phyloP scores from a whole-genome alignment of 306 rosid genomes.

The Geum urbanum region DNA sequence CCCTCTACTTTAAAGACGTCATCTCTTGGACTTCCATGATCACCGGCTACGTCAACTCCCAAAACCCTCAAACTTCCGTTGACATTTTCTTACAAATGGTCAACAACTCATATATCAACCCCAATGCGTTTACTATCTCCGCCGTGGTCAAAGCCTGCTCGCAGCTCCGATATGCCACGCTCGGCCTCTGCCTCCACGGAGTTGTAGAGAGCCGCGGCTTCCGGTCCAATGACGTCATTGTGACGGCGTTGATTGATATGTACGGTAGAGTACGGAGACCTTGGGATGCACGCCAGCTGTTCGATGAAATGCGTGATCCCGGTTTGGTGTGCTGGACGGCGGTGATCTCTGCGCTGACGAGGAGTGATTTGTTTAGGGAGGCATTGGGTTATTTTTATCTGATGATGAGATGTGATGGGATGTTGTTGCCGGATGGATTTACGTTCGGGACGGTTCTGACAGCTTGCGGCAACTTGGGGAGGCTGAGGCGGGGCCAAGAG shows the following conservation, averaged over 20 bases:
- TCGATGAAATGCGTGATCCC: constrained; percentile 58
- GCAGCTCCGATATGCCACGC: constrained; percentile 31
- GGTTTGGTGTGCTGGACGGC: constrained; percentile 74
- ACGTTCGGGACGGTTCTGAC: constrained; percentile 65
- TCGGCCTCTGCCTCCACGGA: constrained; percentile 57
- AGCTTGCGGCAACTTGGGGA: constrained; percentile 68
- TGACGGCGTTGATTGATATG: constrained; percentile 64
- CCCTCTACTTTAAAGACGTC: constrained; percentile 55
- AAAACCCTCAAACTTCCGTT: constrained; percentile 37
- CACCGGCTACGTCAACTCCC: constrained; percentile 50
- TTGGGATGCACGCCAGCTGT: constrained; percentile 47
- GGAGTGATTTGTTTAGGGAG: constrained; percentile 58
- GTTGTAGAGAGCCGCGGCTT: constrained; percentile 53
- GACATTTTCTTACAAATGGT: constrained; percentile 51
- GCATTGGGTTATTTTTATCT: constrained; percentile 48
- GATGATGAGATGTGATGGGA: constrained; percentile 43
- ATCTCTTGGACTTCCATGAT: constrained; percentile 83
- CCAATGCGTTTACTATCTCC: constrained; percentile 72
- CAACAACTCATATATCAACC: constrained; percentile 34
- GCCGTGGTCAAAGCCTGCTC: constrained; percentile 70
- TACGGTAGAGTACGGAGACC: constrained; percentile 51
- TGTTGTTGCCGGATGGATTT: constrained; percentile 56
- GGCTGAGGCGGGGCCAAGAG: constrained; percentile 61
- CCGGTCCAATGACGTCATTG: constrained; percentile 39
- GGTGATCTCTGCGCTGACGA: constrained; percentile 50